Conservation (phyloP, 2,329 filamentous ascomycete genomes). For the Orbilia quercus region DNA sequence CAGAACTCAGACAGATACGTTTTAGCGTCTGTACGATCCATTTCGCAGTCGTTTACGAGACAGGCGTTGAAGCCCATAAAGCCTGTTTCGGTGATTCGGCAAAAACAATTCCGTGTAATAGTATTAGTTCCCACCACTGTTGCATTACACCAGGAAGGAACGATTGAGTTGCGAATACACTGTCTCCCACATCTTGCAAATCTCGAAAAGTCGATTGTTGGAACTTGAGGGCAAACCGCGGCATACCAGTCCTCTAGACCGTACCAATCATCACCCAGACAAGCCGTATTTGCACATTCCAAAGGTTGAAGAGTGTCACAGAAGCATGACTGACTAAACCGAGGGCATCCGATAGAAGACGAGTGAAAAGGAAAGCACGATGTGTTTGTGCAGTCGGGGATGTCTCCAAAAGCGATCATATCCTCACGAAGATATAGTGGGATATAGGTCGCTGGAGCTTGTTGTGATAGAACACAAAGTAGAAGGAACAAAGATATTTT, state of each 20-base stretch:
- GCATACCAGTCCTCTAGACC: slow-evolving; percentile 15
- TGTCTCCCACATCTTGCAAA: slow-evolving; percentile 16
- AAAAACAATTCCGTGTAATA: slow-evolving; percentile 20
- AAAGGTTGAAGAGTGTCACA: slow-evolving; percentile 16
- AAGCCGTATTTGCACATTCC: slow-evolving; percentile 15
- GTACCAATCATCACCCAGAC: slow-evolving; percentile 20
- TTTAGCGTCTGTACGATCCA: neutral
- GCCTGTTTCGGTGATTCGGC: neutral
- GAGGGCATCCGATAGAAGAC: slow-evolving; percentile 14
- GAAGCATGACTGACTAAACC: slow-evolving; percentile 20
- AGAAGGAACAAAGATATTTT: too few relatives aligned
- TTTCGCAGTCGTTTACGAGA: neutral
- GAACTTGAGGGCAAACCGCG: slow-evolving; percentile 3
- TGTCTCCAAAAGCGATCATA: neutral
- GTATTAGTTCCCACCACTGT: slow-evolving; percentile 21
- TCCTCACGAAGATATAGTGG: neutral
- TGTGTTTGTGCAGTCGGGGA: slow-evolving; percentile 21
- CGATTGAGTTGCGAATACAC: slow-evolving; percentile 8
- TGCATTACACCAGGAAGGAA: slow-evolving; percentile 12
- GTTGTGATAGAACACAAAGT: neutral
- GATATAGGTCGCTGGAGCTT: neutral
- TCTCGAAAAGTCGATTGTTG: slow-evolving; percentile 20
- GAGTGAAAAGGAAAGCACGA: slow-evolving; percentile 25
- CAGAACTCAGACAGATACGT: slow-evolving; percentile 13
- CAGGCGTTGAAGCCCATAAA: neutral